These are phyloP conservation scores for Xylaria sp. DNA, from an alignment of 2,329 filamentous ascomycete genomes.

Conservation along the genomic window DNA sequence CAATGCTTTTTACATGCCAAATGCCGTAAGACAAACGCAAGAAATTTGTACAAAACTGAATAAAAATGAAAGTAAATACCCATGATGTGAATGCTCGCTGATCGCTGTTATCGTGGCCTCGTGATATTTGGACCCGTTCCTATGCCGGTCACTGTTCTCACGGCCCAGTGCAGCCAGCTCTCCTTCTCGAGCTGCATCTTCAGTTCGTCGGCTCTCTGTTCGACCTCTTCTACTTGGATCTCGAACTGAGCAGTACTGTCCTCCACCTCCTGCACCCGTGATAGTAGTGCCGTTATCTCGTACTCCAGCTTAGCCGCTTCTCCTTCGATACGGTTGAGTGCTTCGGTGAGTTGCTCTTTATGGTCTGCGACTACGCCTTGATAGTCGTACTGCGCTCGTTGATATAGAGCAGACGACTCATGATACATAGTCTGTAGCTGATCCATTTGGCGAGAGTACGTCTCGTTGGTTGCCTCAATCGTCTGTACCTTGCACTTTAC, in stretches of 20 bases:
- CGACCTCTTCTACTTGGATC: constrained; percentile 77
- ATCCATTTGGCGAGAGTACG: constrained; percentile 70
- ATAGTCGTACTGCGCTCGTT: constrained; percentile 72
- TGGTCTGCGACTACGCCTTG: constrained; percentile 77
- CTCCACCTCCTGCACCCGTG: constrained; percentile 87
- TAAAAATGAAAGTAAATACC: not conserved
- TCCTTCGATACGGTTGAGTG: constrained; percentile 80
- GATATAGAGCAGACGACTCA: constrained; percentile 75
- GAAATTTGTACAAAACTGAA: constrained; percentile 1
- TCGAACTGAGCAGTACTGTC: constrained; percentile 84
- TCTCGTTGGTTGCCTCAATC: constrained; percentile 69
- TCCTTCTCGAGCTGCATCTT: constrained; percentile 71
- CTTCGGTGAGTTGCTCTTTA: constrained; percentile 73
- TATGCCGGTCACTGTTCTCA: constrained; percentile 69
- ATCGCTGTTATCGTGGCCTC: constrained; percentile 43
- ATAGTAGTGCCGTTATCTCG: constrained; percentile 82
- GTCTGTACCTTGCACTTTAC: constrained; percentile 65
- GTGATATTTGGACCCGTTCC: constrained; percentile 69
- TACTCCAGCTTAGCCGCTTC: constrained; percentile 90
- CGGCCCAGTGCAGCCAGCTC: constrained; percentile 72
- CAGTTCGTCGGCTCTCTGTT: constrained; percentile 70
- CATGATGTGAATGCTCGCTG: constrained; percentile 26
- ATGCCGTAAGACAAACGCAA: constrained; percentile 5
- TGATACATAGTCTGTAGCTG: constrained; percentile 75
- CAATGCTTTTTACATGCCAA: constrained; percentile 21